Conservation (phyloP, 345 rosid species). For the Carallia pectinifolia region DNA sequence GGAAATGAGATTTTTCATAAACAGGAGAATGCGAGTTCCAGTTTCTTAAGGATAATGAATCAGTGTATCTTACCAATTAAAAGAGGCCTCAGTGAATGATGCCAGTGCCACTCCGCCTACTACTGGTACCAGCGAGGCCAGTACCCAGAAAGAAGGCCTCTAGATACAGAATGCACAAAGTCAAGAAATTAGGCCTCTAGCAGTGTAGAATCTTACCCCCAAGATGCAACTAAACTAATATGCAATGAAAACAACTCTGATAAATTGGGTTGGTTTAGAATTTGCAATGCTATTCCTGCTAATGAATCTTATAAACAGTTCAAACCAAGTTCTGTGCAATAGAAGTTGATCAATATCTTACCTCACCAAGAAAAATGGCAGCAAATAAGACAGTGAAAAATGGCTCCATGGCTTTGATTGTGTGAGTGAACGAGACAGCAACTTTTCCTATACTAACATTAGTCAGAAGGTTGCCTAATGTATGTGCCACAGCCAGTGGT, state of each 20-base stretch:
- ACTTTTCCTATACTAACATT: conserved; percentile 76
- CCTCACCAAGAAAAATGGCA: conserved; percentile 67
- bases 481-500: conserved; percentile 74
- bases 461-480: conserved; percentile 79
- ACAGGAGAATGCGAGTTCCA: neutral
- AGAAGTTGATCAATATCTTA: conserved; percentile 13
- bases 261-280: too few relatives aligned
- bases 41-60: too few relatives aligned
- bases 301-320: neutral
- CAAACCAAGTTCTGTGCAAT: neutral
- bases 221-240: neutral
- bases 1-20: neutral
- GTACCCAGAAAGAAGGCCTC: conserved; percentile 64
- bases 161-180: conserved; percentile 24
- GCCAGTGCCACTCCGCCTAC: conserved; percentile 88
- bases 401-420: conserved; percentile 93
- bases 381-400: conserved; percentile 82
- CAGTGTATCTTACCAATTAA: conserved; percentile 56
- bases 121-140: conserved; percentile 63
- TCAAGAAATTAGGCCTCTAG: neutral
- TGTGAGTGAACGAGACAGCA: conserved; percentile 87
- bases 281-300: too few relatives aligned
- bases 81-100: conserved; percentile 74
- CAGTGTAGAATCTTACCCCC: too few relatives aligned
- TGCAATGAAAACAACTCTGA: neutral